phyloP scores from a whole-genome alignment of 768 basidiomycete species.

The Myochromella boudieri region DNA sequence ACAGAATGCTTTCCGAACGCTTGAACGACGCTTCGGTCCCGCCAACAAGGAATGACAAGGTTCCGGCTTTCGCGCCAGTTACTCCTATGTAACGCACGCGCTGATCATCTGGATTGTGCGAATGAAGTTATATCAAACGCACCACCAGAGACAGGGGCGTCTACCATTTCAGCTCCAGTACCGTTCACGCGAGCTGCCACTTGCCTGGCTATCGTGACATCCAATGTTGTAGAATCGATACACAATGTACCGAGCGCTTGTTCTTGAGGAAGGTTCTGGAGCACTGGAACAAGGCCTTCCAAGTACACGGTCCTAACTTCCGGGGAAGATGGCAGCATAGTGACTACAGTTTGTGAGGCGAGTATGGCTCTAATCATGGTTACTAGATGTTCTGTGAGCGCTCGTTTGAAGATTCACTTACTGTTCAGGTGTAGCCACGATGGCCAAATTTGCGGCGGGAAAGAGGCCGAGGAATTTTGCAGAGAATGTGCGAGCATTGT shows the following conservation, averaged over 20 bases:
- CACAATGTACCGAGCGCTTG: constrained; percentile 51
- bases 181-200: constrained; percentile 55
- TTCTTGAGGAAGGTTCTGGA: constrained; percentile 47
- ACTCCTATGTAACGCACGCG: constrained; percentile 50
- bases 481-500: constrained; percentile 56
- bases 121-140: constrained; percentile 20
- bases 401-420: constrained; percentile 38
- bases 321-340: constrained; percentile 92
- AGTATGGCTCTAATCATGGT: constrained; percentile 52
- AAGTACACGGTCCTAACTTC: constrained; percentile 80
- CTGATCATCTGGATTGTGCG: not conserved
- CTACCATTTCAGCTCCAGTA: constrained; percentile 75
- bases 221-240: constrained; percentile 91
- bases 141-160: constrained; percentile 96
- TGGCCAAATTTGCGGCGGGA: constrained; percentile 56
- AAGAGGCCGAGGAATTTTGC: constrained; percentile 54
- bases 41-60: constrained; percentile 90
- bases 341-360: constrained; percentile 68
- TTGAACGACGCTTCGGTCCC: constrained; percentile 61
- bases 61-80: constrained; percentile 82
- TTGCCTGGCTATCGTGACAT: constrained; percentile 69
- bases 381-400: constrained; percentile 14
- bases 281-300: constrained; percentile 63
- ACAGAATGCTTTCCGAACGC: constrained; percentile 57
- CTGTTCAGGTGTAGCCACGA: constrained; percentile 71